Percentiles rank a stretch among this genome's conserved stretches.
These are phyloP conservation scores for Evansstolkia leycettana DNA, from an alignment of 495 filamentous ascomycete species.

Conservation along the genomic window DNA sequence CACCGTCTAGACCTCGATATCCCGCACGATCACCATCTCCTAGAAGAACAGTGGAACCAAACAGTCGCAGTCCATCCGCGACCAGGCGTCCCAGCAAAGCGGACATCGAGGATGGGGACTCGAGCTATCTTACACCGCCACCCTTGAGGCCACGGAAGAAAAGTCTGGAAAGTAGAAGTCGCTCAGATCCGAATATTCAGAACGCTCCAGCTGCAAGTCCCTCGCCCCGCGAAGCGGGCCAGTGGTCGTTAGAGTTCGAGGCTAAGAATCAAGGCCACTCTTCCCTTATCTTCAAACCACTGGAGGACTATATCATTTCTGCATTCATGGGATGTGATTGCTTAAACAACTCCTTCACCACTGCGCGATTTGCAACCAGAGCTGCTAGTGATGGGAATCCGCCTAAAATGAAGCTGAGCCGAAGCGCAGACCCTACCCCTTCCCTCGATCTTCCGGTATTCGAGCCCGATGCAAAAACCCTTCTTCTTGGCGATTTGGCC, in stretches of 20 bases:
- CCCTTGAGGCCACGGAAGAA: slow-evolving; percentile 9
- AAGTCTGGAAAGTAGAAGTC: slow-evolving; percentile 12
- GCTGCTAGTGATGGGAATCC: slow-evolving; percentile 15
- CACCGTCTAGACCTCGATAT: slow-evolving; percentile 2
- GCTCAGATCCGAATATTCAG: slow-evolving; percentile 21
- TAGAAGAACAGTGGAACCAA: slow-evolving; percentile 8
- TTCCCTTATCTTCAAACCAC: slow-evolving; percentile 45
- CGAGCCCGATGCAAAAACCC: slow-evolving; percentile 62
- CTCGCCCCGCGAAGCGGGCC: slow-evolving; percentile 8
- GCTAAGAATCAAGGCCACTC: slow-evolving; percentile 12
- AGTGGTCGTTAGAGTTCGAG: slow-evolving; percentile 5
- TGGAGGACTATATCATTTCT: slow-evolving; percentile 64
- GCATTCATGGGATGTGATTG: slow-evolving; percentile 58
- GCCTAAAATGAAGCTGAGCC: slow-evolving; percentile 16
- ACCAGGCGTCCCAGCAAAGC: slow-evolving; percentile 11
- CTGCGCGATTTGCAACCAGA: slow-evolving; percentile 13
- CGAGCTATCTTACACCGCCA: slow-evolving; percentile 7
- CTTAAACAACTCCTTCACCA: slow-evolving; percentile 60
- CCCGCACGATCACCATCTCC: slow-evolving; percentile 12
- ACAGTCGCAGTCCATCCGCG: slow-evolving; percentile 20
- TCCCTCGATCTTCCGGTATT: slow-evolving; percentile 21
- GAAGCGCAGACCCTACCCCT: slow-evolving; percentile 7
- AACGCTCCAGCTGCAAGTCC: slow-evolving; percentile 10
- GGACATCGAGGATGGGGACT: slow-evolving; percentile 8
- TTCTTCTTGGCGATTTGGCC: slow-evolving; percentile 66